Evolutionary conservation across 2,329 filamentous ascomycete genomes (phyloP).

Genomic region (Trichocomaceae sp.): DNA sequence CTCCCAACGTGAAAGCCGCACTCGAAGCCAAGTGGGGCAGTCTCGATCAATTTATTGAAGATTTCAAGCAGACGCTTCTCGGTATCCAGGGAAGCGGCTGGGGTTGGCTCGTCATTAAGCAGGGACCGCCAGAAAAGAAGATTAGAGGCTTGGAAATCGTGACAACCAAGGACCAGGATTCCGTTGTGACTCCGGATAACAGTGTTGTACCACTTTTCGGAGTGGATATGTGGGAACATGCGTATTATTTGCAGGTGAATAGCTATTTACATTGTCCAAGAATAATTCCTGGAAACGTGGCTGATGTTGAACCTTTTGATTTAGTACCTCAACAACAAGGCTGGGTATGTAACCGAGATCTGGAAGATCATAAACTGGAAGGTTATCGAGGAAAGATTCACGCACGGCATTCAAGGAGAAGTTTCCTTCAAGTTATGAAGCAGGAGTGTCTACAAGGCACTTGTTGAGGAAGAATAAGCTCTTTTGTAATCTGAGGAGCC

Average conservation of each 20-base stretch:
- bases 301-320: too few relatives aligned
- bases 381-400: conserved; percentile 64
- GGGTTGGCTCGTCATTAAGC: conserved; percentile 74
- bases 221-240: conserved; percentile 91
- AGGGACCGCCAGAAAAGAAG: conserved; percentile 44
- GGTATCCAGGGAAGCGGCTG: conserved; percentile 78
- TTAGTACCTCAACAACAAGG: conserved; percentile 88
- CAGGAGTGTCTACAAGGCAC: not conserved
- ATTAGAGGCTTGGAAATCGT: conserved; percentile 54
- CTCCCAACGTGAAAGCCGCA: conserved; percentile 53
- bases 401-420: conserved; percentile 22
- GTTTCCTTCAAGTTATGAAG: conserved; percentile 20
- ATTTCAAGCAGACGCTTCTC: conserved; percentile 60
- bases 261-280: too few relatives aligned
- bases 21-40: conserved; percentile 64
- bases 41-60: conserved; percentile 57
- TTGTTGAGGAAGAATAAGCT: not conserved
- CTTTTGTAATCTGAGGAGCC: not conserved
- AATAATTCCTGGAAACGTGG: too few relatives aligned
- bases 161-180: conserved; percentile 83
- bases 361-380: conserved; percentile 96
- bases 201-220: conserved; percentile 66
- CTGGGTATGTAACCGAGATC: conserved; percentile 80
- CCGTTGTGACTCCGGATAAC: conserved; percentile 57
- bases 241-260: conserved; percentile 72